Evolutionary conservation across 2,329 filamentous ascomycete genomes (phyloP), one percentile per base, ranked within the genome.

Genomic region (Elsinoe perseae): DNA sequence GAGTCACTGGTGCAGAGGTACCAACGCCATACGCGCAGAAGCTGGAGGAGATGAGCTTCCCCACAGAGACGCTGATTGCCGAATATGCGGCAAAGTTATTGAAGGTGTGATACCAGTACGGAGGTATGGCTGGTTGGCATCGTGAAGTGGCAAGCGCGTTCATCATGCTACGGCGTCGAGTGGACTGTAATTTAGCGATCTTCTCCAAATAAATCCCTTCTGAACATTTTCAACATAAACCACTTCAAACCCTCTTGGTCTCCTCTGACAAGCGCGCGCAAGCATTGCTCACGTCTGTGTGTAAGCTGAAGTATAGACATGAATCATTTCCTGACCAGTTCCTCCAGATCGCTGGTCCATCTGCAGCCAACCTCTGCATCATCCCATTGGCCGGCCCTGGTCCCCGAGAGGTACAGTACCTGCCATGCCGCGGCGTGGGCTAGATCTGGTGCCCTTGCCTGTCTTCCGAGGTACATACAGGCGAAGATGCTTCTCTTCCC

Each of bases 21-120:
- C 93, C 93, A 50, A 98, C 93, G 6, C 93, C 93, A 34, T 97
- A 98, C 71, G 92, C 93, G 58, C 80, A 86, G 74, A 88, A 89
- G 71, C 82, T 98, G 58, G 93, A 98, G 81, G 84, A 93, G 75
- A 86, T 98, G 89, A 80, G 80, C 67, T 98, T 98, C 86, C 93
- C 93, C 52, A 88, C 85, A 64, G 89, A 95, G 77, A 73, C 84
- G 62, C 79, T 95, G 66, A 96, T 98, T 69, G 86, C 89, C 72
- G 78, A 87, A 65, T 92, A 93, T 71, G 87, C 87, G 56, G 89
- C 86, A 64, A 97, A 96, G 83, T 79, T 97, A 66, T 79, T 98
- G 69, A 82, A 83, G 63, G 77, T 95, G 69, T 93, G 63, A 18
- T 18, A 21, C 8, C 18, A 10, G 20, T 4, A 18, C 14, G 25